Base-by-base conservation (phyloP, 805 yeast species). In the Torulaspora maleeae region DNA sequence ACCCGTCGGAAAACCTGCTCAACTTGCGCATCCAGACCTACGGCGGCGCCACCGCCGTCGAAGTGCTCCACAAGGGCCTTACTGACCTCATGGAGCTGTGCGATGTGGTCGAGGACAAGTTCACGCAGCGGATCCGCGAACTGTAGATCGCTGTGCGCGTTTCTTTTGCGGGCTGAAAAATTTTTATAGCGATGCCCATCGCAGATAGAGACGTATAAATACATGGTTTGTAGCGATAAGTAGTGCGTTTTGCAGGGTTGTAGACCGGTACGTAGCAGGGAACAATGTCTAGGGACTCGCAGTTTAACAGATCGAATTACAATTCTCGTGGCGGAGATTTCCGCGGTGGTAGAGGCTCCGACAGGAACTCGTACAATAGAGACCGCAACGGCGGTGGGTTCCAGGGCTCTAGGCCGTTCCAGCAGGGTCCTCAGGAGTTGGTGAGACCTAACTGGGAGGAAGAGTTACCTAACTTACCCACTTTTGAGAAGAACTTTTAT, bases 401-500 rank as follows among this genome's bases (percentile, higher is more conserved):
- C 50, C 40, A 32, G 9, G 25, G 19, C 24, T 25, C 38, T 7
- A 40, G 48, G 28, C 29, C 49, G 1, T 45, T 41, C 33, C 41
- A 44, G 16, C 54, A 52, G 22, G 50, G 51, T 45, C 67, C 71
- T 42, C 63, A 65, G 50, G 70, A 70, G 41, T 52, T 69, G 43
- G 64, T 70, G 37, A 75, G 75, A 53, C 97, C 90, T 59, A 79
- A 84, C 52, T 93, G 93, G 87, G 93, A 86, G 67, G 55, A 78
- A 43, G 83, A 77, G 49, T 41, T 60, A 43, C 60, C 63, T 36
- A 67, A 79, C 33, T 73, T 93, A 63, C 95, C 96, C 59, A 80
- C 81, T 63, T 93, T 93, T 64, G 96, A 90, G 71, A 93, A 93
- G 75, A 88, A 93, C 70, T 93, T 93, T 66, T 93, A 93, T 74